Base-by-base conservation (phyloP, 2,329 filamentous ascomycete species). In the Thielaviopsis musarum region DNA sequence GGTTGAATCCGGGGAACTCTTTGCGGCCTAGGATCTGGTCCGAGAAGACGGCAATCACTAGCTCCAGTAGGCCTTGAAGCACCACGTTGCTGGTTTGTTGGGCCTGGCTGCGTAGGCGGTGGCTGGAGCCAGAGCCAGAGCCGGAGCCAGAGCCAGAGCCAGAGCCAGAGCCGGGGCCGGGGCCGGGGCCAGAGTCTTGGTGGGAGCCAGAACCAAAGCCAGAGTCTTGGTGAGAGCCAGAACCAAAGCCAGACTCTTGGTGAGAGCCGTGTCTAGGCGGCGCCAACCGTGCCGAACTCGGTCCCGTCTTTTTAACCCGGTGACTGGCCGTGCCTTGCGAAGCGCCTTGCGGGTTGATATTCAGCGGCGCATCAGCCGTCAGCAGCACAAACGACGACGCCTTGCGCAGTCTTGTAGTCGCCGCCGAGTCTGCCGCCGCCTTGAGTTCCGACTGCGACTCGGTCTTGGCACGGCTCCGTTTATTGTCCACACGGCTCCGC, bases 381-480 rank as follows among this genome's bases (percentile, higher is more conserved):
- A 98, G 77, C 1, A 98, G 78, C 30, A 97, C 84, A 68, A 97
- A 98, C 0, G 91, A 96, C 0, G 91, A 96, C 1, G 88, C 85
- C 65, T 91, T 83, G 38, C 85, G 82, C 26, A 94, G 75, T 21
- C 83, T 81, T 6, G 82, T 80, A 2, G 66, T 49, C 21, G 30
- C 22, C 38, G 38, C 38, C 21, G 52, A 41, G 5, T 55, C 24
- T 13, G 38, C 34, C 19, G 59, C 57, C 26, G 26, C 57, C 38
- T 38, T 57, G 21, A 52, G 28, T 51, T 22, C 24, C 17, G 26
- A 57, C 30, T 26, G 24, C 45, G 55, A 51, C 38, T 45, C 38
- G 15, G 38, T 45, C 38, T 45, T 45, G 38, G 38, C 5, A 3
- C 38, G 38, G 38, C 38, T 45, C 7, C 38, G 38, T 13, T 45